Base-by-base conservation (phyloP, 2,329 filamentous ascomycete genomes). In the Exophiala alcalophila region DNA sequence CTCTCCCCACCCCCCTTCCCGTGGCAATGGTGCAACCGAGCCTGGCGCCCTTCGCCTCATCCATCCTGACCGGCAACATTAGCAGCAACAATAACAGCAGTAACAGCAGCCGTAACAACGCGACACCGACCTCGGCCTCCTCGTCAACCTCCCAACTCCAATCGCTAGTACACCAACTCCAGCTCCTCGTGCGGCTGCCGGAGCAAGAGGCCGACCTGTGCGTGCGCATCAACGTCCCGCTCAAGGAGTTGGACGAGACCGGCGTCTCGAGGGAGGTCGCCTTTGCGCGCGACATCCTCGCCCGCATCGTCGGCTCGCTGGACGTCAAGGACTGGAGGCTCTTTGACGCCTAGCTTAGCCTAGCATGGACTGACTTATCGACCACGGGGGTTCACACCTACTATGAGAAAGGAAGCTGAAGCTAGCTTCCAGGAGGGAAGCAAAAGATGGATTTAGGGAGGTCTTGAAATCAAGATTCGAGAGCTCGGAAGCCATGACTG, bases 141-240 rank as follows among this genome's bases (percentile, higher is more conserved):
- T 24, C 41, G 42, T 42, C 18, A 26, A 6, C 3, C 7, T 15
- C 24, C 11, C n/a, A 19, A 26, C 38, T 21, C 26, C 40, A 16
- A 9, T 40, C 35, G 18, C 41, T 46, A n/a, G 56, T 52, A 4
- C 49, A 86, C 86, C 5, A 85, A 79, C 28, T 82, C 92, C 73
- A 94, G 53, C 79, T 87, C 11, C 71, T 96, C 27, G 68, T 96
- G 43, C 76, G 91, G 11, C 72, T 97, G 32, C 83, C 83, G 64
- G 75, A 78, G 57, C 75, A 89, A 60, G 73, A 72, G 44, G 91
- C 90, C 1, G 91, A 97, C 65, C 69, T 97, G 26, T 70, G 95
- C 32, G 80, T 95, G 50, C 86, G 86, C 27, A 79, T 95, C 60
- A 96, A 95, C 65, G 85, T 94, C 33, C 91, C 90, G 19, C 84